Evolutionary conservation across 2,329 filamentous ascomycete species (phyloP).

Genomic region (Penicillium sumatraense): DNA sequence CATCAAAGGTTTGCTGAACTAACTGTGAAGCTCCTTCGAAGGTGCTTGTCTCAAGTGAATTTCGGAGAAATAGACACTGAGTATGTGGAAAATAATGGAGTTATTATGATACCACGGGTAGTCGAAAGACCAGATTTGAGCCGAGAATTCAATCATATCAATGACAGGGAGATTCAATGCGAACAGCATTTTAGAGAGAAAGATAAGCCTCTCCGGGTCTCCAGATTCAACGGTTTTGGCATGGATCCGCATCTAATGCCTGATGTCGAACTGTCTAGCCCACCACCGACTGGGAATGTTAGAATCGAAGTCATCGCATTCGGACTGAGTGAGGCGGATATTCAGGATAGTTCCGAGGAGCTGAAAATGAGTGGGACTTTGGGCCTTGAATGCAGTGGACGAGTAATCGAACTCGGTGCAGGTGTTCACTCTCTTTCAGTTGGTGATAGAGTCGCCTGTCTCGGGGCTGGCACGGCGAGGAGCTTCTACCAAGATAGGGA

Average conservation of each 20-base stretch:
- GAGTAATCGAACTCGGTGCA: conserved; percentile 23
- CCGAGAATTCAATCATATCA: conserved; percentile 1
- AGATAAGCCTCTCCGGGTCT: conserved; percentile 12
- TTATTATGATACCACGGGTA: conserved; percentile 29
- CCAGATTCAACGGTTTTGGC: not conserved
- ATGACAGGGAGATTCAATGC: not conserved
- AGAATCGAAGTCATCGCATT: conserved; percentile 39
- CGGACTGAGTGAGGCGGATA: conserved; percentile 36
- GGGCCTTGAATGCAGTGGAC: conserved; percentile 26
- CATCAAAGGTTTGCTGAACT: conserved; percentile 6
- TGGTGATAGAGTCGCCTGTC: conserved; percentile 31
- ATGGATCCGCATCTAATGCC: conserved; percentile 13
- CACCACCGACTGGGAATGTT: conserved; percentile 26
- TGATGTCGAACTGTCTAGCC: conserved; percentile 2
- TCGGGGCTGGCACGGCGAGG: conserved; percentile 21
- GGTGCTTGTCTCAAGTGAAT: conserved; percentile 9
- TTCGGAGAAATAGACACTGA: conserved; percentile 25
- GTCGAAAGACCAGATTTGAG: conserved; percentile 18
- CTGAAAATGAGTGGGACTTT: not conserved
- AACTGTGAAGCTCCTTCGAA: conserved; percentile 16
- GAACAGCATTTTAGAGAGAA: conserved; percentile 19
- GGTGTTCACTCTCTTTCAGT: conserved; percentile 15
- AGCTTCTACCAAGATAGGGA: conserved; percentile 21
- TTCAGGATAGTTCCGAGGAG: not conserved
- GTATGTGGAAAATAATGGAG: conserved; percentile 27